These are phyloP conservation scores for Chondrus crispus DNA, from an alignment of 23 red algal species.

Conservation along the genomic window DNA sequence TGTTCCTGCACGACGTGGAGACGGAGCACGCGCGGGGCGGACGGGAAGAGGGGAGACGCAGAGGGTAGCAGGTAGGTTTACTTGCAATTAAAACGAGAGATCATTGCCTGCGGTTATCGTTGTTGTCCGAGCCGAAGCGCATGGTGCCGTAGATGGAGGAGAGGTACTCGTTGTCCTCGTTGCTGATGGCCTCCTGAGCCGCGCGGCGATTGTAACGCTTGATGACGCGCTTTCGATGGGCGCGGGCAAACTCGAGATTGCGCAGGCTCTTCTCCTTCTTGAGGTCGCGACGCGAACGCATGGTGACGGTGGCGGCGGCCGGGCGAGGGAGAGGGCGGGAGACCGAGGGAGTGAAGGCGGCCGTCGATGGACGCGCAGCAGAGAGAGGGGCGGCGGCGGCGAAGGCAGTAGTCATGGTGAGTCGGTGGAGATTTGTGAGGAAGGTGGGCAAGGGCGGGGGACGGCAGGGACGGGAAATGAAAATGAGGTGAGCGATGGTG, in stretches of 20 bases:
- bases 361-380: background rate
- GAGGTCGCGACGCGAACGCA: slow-evolving; percentile 78
- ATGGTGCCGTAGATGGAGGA: slow-evolving; percentile 59
- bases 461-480: too few species aligned
- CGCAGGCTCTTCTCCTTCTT: slow-evolving; percentile 78
- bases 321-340: too few species aligned
- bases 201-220: slow-evolving; percentile 27
- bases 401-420: background rate
- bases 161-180: slow-evolving; percentile 56
- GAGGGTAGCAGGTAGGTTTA: background rate
- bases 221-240: slow-evolving; percentile 45
- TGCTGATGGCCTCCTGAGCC: slow-evolving; percentile 30
- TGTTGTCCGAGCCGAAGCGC: slow-evolving; percentile 15
- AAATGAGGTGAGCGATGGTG: too few species aligned
- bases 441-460: background rate
- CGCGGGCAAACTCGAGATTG: slow-evolving; percentile 63
- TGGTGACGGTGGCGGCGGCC: slow-evolving; percentile 20
- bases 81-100: background rate
- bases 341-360: background rate
- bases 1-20: slow-evolving; percentile 64
- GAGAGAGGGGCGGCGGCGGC: background rate
- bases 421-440: background rate
- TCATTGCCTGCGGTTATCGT: background rate
- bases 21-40: slow-evolving; percentile 10
- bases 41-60: background rate